Conservation (phyloP, 108 stramenopile species). For the Conticribra guillardii region DNA sequence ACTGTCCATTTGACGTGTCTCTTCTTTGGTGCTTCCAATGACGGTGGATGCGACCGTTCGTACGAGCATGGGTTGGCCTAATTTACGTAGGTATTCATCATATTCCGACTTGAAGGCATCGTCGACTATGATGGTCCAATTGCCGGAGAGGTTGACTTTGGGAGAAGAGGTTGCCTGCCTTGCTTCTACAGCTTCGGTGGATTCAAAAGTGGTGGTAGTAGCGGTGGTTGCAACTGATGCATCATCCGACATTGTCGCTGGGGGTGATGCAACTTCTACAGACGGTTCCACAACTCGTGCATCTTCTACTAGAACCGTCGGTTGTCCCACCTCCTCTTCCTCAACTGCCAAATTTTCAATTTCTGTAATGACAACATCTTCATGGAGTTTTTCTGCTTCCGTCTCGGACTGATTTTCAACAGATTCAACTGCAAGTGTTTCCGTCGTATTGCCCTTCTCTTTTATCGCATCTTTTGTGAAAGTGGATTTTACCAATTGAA, state of each 20-base stretch:
- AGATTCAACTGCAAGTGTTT: not conserved
- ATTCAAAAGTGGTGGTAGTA: too few species aligned
- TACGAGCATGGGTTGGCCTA: constrained; percentile 82
- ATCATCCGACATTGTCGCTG: not conserved
- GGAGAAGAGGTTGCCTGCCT: constrained; percentile 31
- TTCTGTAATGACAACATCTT: constrained; percentile 26
- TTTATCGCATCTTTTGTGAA: not conserved
- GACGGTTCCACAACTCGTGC: not conserved
- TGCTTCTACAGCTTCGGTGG: too few species aligned
- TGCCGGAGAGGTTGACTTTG: constrained; percentile 66
- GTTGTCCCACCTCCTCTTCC: too few species aligned
- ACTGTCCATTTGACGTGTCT: constrained; percentile 60
- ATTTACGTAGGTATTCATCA: constrained; percentile 65
- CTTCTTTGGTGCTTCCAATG: constrained; percentile 73
- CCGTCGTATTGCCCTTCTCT: not conserved
- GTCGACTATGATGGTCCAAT: constrained; percentile 72
- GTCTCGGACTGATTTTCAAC: not conserved
- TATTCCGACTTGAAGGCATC: constrained; percentile 76
- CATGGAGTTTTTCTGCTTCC: constrained; percentile 11
- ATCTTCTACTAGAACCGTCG: not conserved
- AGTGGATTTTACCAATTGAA: not conserved
- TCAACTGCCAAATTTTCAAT: constrained; percentile 18
- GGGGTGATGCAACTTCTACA: not conserved
- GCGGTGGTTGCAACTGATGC: not conserved
- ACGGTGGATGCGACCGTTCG: constrained; percentile 72